Evolutionary conservation across 2,329 filamentous ascomycete genomes (phyloP), one percentile per base, ranked within the genome.

Genomic region (Claviceps humidiphila): DNA sequence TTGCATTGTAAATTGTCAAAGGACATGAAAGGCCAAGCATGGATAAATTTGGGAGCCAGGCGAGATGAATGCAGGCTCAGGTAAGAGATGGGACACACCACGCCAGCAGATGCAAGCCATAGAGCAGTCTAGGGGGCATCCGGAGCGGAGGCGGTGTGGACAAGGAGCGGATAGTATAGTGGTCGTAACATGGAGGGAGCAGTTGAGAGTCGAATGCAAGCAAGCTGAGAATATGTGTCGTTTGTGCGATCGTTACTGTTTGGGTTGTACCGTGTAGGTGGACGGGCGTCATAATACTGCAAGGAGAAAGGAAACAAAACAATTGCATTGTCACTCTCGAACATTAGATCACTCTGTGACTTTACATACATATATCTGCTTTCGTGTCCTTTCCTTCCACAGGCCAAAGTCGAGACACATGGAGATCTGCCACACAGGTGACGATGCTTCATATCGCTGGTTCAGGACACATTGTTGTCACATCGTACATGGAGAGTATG

Each of bases 1-100:
- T 85, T 65, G 86, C 86, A 51, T 68, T 81, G 61, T 80, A 67
- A 67, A 55, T 50, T 24, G 14, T 1, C 14, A 49, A 52, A 53
- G 51, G 30, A 24, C 13, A 13, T 43, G 42, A 44, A 16, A 8
- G 34, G 44, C 16, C 26, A 45, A 49, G 30, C 43, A 42, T 43
- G 43, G 44, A 26, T 34, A 34, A 3, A 34, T 34, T 34, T 4
- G 9, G 30, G 9, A 50, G 17, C 39, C 47, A 53, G 37, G 44
- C 41, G 8, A 53, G 20, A 47, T 24, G 3, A 13, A 26, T 20
- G 47, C 14, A 7, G 8, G 14, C 30, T 17, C 26, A 17, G 40
- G 22, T 37, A 47, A 50, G 30, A 50, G 51, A 47, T 26, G 51
- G 46, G 51, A 46, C 47, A 38, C 34, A 14, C 7, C 42, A 26